Conservation (phyloP, 2,329 filamentous ascomycete genomes). For the Neofusicoccum kwambonambiense region DNA sequence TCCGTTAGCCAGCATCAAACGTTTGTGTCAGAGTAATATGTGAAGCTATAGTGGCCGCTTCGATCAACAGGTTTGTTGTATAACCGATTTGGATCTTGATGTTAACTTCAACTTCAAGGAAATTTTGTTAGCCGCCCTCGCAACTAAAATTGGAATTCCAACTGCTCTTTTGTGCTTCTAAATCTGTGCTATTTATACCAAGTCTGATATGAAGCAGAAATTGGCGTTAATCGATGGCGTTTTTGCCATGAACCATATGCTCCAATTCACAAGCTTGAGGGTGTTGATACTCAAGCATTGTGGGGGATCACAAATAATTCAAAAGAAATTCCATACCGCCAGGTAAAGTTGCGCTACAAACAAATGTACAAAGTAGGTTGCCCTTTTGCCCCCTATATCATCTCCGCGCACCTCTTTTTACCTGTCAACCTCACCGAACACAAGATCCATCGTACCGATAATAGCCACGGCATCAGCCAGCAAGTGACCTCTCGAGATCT, state of each 20-base stretch:
- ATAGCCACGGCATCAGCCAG: slow-evolving; percentile 95
- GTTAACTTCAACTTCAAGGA: no score
- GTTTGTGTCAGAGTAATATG: no score
- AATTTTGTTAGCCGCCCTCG: no score
- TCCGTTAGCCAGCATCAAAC: no score
- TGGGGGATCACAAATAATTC: background rate
- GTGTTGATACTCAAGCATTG: background rate
- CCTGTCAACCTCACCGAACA: slow-evolving; percentile 30
- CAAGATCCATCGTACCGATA: slow-evolving; percentile 59
- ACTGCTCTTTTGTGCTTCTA: no score
- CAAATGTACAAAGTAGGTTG: slow-evolving; percentile 18
- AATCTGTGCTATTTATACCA: no score
- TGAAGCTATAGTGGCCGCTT: no score
- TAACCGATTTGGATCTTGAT: no score
- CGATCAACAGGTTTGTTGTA: no score
- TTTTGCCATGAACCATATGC: background rate
- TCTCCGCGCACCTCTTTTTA: background rate
- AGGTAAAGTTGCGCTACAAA: slow-evolving; percentile 15
- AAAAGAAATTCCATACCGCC: slow-evolving; percentile 9
- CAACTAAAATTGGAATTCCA: no score
- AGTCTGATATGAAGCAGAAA: no score
- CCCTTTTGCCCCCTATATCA: slow-evolving; percentile 1
- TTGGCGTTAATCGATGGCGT: no score
- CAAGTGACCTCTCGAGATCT: slow-evolving; percentile 86
- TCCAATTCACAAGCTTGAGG: background rate